Base-by-base conservation (phyloP, 2,329 filamentous ascomycete genomes). In the Periconia macrospinosa region DNA sequence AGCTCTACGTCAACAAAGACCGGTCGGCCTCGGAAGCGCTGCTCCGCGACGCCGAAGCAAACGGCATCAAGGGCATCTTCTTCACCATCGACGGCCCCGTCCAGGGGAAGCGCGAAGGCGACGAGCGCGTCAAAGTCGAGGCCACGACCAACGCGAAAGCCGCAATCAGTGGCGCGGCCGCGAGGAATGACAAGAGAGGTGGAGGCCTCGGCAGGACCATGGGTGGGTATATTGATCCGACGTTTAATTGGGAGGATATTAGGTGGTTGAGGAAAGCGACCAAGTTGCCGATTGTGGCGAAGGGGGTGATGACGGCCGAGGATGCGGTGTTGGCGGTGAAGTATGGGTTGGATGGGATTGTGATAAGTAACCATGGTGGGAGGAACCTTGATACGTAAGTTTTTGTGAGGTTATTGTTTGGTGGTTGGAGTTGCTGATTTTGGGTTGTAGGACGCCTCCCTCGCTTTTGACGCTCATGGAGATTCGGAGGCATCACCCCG, bases 381-480 rank as follows among this genome's bases (percentile, higher is more conserved):
- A 67, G 79, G 15, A 78, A 79, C 61, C 67, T 81, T 42, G 78
- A 81, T 55, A 56, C 52, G 58, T 61, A 49, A 47, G 58, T 49
- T 30, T 6, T 19, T 3, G 33, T 13, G 17, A 13, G 20, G 41
- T 14, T 11, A 14, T 43, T 43, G 27, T 33, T 46, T 33, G 7
- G 18, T 6, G 14, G 42, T 23, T 11, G 8, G 17, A n/a, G 15
- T 3, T 5, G 15, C 15, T 37, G 33, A n/a, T n/a, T 6, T 37
- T 37, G 15, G 11, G 11, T 37, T 37, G 15, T 33, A 69, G 65
- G 3, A 74, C 77, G 0, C 80, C 81, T 2, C 75, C 86, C 0
- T 79, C 82, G 0, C 77, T 89, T 30, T 67, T 88, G 33, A 79
- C 84, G 0, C 66, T 89, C 3, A 70, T 89, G 1, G 86, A 90